Percentiles rank a stretch among this genome's conserved stretches.
Conservation (phyloP, 345 rosid genomes). For the Physaria fendleri region DNA sequence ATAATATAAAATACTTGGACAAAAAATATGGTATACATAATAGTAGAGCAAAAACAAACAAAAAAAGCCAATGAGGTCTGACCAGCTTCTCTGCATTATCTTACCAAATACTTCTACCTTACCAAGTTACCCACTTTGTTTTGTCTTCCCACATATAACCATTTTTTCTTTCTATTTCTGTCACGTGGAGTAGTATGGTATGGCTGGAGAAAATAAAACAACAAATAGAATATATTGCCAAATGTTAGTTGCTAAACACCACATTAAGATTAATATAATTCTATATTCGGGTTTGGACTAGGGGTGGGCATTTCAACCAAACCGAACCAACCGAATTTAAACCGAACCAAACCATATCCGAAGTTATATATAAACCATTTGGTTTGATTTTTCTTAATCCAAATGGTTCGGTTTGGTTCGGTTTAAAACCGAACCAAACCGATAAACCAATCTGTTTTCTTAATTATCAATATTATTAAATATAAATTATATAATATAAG, state of each 20-base stretch:
- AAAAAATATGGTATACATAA: not conserved
- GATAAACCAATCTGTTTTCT: no score
- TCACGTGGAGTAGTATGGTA: conserved; percentile 8
- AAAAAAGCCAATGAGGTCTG: not conserved
- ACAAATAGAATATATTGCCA: not conserved
- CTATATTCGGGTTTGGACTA: no score
- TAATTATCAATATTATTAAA: no score
- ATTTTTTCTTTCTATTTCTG: not conserved
- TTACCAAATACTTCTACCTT: conserved; percentile 22
- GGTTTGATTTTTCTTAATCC: no score
- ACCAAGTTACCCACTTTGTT: conserved; percentile 29
- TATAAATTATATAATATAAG: no score
- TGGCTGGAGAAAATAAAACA: not conserved
- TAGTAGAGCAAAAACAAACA: conserved; percentile 8
- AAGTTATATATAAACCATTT: no score
- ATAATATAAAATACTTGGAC: not conserved
- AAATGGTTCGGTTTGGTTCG: no score
- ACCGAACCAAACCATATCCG: no score
- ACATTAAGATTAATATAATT: not conserved
- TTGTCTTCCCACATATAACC: conserved; percentile 12
- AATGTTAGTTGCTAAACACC: not conserved
- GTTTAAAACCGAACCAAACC: no score
- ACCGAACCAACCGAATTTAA: no score
- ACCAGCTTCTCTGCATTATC: conserved; percentile 10
- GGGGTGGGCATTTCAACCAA: no score